Percentiles rank a stretch among this genome's conserved stretches.
phyloP scores from a whole-genome alignment of 805 yeast species.

The Metschnikowia santaceciliae region DNA sequence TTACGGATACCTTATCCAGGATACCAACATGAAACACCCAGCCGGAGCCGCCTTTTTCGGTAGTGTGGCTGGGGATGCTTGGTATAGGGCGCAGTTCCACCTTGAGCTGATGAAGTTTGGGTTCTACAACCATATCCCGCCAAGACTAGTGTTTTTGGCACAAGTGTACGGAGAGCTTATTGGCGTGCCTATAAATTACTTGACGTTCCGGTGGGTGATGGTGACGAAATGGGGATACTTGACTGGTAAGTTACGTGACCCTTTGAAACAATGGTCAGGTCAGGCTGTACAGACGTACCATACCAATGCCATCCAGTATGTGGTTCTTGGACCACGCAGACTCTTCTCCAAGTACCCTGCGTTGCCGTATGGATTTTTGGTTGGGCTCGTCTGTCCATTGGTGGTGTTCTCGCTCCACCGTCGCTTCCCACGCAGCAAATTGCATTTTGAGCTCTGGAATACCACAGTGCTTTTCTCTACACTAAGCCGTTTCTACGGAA shows the following conservation, averaged over 20 bases:
- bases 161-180: slow-evolving; percentile 50
- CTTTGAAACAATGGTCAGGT: slow-evolving; percentile 52
- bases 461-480: slow-evolving; percentile 48
- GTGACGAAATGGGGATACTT: slow-evolving; percentile 35
- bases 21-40: slow-evolving; percentile 34
- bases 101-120: slow-evolving; percentile 44
- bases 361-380: slow-evolving; percentile 42
- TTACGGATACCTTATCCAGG: slow-evolving; percentile 45
- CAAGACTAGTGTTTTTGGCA: slow-evolving; percentile 45
- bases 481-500: slow-evolving; percentile 47
- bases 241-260: slow-evolving; percentile 34
- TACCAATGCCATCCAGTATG: slow-evolving; percentile 50
- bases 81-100: slow-evolving; percentile 47
- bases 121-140: slow-evolving; percentile 52
- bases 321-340: slow-evolving; percentile 46
- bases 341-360: slow-evolving; percentile 40
- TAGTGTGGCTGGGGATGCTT: slow-evolving; percentile 51
- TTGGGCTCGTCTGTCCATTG: slow-evolving; percentile 40
- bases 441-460: slow-evolving; percentile 38
- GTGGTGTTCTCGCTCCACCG: slow-evolving; percentile 27
- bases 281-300: slow-evolving; percentile 39
- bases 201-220: slow-evolving; percentile 47
- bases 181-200: slow-evolving; percentile 51
- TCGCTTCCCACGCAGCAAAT: slow-evolving; percentile 20
- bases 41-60: slow-evolving; percentile 49